These are phyloP conservation scores for Ogataea angusta DNA, from an alignment of 805 yeast species.

Conservation along the genomic window DNA sequence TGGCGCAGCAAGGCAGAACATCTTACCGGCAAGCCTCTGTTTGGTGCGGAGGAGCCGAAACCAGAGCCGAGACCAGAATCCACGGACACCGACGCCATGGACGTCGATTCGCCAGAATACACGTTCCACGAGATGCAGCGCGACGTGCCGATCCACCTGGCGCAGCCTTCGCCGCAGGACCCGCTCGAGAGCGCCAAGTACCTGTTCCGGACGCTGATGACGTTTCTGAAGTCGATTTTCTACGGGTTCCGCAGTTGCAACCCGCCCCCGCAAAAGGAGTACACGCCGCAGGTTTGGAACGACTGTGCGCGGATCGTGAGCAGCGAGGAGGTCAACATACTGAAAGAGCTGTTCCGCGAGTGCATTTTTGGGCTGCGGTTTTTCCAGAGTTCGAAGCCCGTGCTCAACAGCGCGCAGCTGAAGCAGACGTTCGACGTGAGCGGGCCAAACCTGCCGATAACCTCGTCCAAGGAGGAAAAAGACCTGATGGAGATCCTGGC, in stretches of 20 bases:
- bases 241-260: conserved; percentile 87
- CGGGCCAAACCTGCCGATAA: conserved; percentile 79
- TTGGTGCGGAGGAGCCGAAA: conserved; percentile 17
- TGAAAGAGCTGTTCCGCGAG: conserved; percentile 76
- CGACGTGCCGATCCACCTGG: conserved; percentile 56
- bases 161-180: conserved; percentile 52
- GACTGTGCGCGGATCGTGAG: conserved; percentile 82
- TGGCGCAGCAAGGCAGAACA: conserved; percentile 39
- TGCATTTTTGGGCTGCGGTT: conserved; percentile 78
- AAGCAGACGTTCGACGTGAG: conserved; percentile 55
- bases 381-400: conserved; percentile 60
- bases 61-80: conserved; percentile 3
- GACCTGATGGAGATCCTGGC: conserved; percentile 96
- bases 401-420: conserved; percentile 31
- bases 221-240: conserved; percentile 84
- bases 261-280: conserved; percentile 66
- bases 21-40: conserved; percentile 27
- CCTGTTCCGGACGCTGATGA: conserved; percentile 82
- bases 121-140: conserved; percentile 47
- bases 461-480: conserved; percentile 88
- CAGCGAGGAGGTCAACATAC: conserved; percentile 75
- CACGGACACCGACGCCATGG: conserved; percentile 11
- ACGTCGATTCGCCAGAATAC: conserved; percentile 22
- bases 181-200: conserved; percentile 86
- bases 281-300: conserved; percentile 65